Percentiles rank a stretch among this genome's conserved stretches.
Evolutionary conservation across 805 yeast genomes (phyloP).

Genomic region (Kuraishia hungarica): DNA sequence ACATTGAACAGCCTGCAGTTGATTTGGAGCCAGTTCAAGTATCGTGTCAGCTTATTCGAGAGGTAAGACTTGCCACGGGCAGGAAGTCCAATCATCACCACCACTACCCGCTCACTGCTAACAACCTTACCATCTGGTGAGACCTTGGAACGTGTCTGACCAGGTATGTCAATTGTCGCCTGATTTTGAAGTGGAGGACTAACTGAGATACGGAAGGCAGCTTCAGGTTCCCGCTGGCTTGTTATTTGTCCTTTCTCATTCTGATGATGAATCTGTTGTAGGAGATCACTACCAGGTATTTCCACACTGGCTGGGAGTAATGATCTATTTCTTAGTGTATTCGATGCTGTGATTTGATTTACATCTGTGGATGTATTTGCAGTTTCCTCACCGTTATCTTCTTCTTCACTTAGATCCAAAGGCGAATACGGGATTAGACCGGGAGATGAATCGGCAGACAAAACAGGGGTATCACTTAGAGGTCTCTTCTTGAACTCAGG

Average conservation of each 20-base stretch:
- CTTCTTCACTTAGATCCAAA: constrained; percentile 17
- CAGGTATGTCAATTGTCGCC: constrained; percentile 87
- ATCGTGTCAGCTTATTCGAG: constrained; percentile 84
- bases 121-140: constrained; percentile 70
- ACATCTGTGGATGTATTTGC: constrained; percentile 8
- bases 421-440: constrained; percentile 15
- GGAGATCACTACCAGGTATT: neutral
- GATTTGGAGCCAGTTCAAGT: constrained; percentile 90
- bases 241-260: neutral
- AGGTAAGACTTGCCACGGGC: constrained; percentile 93
- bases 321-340: neutral
- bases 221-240: neutral
- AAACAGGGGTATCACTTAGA: constrained; percentile 65
- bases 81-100: constrained; percentile 95
- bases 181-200: constrained; percentile 1
- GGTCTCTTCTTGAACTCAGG: constrained; percentile 69
- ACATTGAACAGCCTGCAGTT: constrained; percentile 89
- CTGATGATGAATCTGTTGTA: neutral
- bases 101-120: constrained; percentile 67
- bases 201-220: neutral
- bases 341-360: constrained; percentile 8
- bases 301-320: neutral
- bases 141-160: constrained; percentile 72
- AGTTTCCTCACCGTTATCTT: constrained; percentile 14
- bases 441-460: constrained; percentile 51